A percentile compares a stretch with the other conserved stretches of the same genome.
Conservation (phyloP, 2,329 filamentous ascomycete genomes). For the Apiospora marii region DNA sequence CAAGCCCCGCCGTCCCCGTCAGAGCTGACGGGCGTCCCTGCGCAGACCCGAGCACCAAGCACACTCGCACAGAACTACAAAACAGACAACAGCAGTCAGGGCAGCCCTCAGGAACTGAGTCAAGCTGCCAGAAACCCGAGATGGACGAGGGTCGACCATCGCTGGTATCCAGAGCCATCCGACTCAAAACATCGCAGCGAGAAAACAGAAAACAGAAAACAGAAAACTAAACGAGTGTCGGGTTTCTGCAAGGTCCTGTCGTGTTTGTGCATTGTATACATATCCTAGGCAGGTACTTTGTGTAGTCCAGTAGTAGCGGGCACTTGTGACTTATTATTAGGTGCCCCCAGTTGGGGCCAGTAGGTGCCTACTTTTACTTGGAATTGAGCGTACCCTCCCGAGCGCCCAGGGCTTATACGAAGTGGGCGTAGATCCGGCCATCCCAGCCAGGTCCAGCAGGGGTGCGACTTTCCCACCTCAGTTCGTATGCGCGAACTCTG, state of each 20-base stretch:
- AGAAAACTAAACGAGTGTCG: neutral
- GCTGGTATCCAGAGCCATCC: neutral
- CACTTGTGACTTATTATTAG: conserved; percentile 20
- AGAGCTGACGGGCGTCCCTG: neutral
- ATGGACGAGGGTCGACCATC: neutral
- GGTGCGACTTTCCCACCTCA: conserved; percentile 17
- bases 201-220: conserved; percentile 3
- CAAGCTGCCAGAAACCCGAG: neutral
- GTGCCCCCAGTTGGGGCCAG: neutral
- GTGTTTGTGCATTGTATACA: neutral
- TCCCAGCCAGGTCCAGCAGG: conserved; percentile 15
- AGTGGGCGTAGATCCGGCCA: conserved; percentile 21
- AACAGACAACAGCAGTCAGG: neutral
- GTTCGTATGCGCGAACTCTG: conserved; percentile 32
- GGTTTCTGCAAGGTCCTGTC: conserved; percentile 16
- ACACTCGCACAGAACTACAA: neutral
- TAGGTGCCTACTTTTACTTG: conserved; percentile 16
- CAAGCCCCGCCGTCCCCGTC: conserved; percentile 17
- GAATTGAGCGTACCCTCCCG: conserved; percentile 18
- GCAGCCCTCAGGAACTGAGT: neutral
- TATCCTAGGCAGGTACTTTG: neutral
- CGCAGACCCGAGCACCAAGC: neutral
- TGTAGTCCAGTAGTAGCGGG: neutral
- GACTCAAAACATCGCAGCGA: neutral
- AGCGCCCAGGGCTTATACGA: neutral